Percentiles rank a stretch among this genome's conserved stretches.
Evolutionary conservation across 73 alveolate species (phyloP).

Genomic region (Stentor roeselii): DNA sequence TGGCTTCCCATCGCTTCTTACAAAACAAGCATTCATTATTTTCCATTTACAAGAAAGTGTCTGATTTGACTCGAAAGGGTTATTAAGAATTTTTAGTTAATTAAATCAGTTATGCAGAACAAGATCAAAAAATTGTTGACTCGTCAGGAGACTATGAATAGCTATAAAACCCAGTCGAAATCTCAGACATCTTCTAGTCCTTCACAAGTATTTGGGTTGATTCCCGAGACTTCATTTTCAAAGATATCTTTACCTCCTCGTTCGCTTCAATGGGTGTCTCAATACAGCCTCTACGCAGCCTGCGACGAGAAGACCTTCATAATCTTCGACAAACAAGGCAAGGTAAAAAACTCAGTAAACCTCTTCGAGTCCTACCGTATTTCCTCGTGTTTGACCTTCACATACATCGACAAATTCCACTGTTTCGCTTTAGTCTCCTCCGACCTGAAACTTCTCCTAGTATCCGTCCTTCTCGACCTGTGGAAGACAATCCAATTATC

Average conservation of each 20-base stretch:
- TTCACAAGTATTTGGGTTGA: slow-evolving; percentile 23
- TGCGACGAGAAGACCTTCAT: neutral
- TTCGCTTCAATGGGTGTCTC: neutral
- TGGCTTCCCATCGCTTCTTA: no score
- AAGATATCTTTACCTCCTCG: neutral
- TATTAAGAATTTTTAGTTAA: no score
- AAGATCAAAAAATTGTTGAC: neutral
- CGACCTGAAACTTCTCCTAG: neutral
- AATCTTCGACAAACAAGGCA: neutral
- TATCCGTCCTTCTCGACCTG: neutral
- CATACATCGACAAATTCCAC: neutral
- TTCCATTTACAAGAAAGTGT: no score
- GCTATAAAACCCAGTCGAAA: neutral
- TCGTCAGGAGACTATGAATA: slow-evolving; percentile 9
- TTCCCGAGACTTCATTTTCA: slow-evolving; percentile 20
- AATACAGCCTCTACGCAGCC: slow-evolving; percentile 14
- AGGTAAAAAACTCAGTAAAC: neutral
- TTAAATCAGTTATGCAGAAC: neutral
- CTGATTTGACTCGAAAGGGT: no score
- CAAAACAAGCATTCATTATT: no score
- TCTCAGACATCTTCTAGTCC: neutral
- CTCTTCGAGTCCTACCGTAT: neutral
- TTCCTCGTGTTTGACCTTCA: neutral
- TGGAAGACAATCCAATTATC: neutral
- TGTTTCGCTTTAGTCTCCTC: neutral